Evolutionary conservation across 2,329 filamentous ascomycete genomes (phyloP).

Genomic region (Cladosporium austrohemisphaericum): DNA sequence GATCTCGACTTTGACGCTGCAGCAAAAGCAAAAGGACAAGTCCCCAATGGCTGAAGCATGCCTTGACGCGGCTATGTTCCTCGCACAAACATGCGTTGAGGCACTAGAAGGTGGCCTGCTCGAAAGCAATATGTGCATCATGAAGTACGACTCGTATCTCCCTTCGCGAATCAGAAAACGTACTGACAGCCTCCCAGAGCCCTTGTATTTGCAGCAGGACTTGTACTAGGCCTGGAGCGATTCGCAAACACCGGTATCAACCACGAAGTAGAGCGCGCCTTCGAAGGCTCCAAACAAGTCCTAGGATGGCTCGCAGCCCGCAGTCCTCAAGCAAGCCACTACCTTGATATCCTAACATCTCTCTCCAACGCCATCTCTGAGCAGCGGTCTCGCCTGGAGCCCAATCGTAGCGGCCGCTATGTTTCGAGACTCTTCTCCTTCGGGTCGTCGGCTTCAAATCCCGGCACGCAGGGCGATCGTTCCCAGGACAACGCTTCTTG

Average conservation of each 20-base stretch:
- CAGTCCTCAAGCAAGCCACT: conserved; percentile 56
- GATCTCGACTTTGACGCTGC: conserved; percentile 44
- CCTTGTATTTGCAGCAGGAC: conserved; percentile 54
- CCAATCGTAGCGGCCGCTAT: conserved; percentile 1
- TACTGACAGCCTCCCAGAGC: conserved; percentile 36
- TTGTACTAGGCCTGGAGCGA: conserved; percentile 55
- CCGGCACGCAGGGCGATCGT: not conserved
- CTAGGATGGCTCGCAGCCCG: conserved; percentile 47
- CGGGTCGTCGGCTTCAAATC: not conserved
- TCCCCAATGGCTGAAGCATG: conserved; percentile 49
- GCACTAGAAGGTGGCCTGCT: conserved; percentile 44
- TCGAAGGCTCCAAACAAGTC: conserved; percentile 49
- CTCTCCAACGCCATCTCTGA: conserved; percentile 23
- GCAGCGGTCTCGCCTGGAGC: conserved; percentile 3
- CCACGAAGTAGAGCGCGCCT: conserved; percentile 47
- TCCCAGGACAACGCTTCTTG: not conserved
- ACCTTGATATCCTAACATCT: conserved; percentile 51
- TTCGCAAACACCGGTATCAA: conserved; percentile 49
- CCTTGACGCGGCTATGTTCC: conserved; percentile 53
- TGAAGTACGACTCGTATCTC: conserved; percentile 43
- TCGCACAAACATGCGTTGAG: conserved; percentile 53
- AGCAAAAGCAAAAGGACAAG: conserved; percentile 10
- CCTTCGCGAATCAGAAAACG: not conserved
- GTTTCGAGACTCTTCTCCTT: conserved; percentile 7
- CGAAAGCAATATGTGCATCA: conserved; percentile 55